Evolutionary conservation across 2,329 filamentous ascomycete genomes (phyloP).

Genomic region (Neurospora sp.): DNA sequence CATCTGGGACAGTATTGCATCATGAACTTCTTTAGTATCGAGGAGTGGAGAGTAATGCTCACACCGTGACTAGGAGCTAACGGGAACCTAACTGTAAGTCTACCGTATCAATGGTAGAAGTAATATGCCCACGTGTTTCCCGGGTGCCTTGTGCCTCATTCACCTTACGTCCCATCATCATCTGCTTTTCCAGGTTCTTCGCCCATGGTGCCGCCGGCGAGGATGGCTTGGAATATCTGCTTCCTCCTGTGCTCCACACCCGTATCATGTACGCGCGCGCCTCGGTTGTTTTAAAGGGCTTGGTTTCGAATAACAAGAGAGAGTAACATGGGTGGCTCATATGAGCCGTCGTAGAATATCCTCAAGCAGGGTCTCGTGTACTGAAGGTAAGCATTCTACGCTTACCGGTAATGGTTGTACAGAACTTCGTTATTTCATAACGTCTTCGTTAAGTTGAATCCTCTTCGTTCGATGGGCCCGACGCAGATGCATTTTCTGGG

Average conservation of each 20-base stretch:
- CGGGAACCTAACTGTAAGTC: background rate
- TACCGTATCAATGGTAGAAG: background rate
- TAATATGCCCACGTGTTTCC: background rate
- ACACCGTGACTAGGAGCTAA: background rate
- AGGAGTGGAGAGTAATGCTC: background rate
- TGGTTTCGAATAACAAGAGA: background rate
- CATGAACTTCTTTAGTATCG: background rate
- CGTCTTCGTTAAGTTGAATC: background rate
- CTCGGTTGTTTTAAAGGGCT: background rate
- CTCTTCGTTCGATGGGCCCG: background rate
- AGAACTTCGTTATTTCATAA: background rate
- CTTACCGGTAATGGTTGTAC: background rate
- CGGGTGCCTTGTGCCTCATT: background rate
- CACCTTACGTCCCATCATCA: background rate
- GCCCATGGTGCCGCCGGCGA: background rate
- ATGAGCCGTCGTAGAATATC: background rate
- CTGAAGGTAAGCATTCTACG: background rate
- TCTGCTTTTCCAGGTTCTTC: background rate
- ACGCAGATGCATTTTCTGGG: background rate
- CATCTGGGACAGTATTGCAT: background rate
- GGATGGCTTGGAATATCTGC: background rate
- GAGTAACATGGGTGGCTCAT: background rate
- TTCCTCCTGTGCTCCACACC: background rate
- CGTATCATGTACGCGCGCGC: background rate
- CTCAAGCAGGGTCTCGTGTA: background rate